A percentile compares a stretch with the other conserved stretches of the same genome.
These are phyloP conservation scores for Dunaliella primolecta DNA, from an alignment of 139 green algal genomes.

Conservation along the genomic window DNA sequence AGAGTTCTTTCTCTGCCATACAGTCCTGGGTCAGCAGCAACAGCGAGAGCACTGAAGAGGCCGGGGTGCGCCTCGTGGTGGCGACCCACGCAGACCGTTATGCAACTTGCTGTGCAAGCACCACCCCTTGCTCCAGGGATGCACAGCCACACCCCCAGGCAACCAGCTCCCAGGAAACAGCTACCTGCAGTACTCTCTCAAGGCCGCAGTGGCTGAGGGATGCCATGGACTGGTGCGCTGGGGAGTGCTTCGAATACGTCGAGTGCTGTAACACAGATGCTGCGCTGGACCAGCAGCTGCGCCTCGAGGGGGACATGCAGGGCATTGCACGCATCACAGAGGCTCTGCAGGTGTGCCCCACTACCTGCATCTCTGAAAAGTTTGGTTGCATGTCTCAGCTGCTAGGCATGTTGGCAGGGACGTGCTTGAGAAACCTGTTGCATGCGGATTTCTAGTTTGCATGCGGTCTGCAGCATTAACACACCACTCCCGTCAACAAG, in stretches of 20 bases:
- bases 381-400: too few relatives aligned
- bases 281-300: not conserved
- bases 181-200: too few relatives aligned
- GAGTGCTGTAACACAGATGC: conserved; percentile 4
- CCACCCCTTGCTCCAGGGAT: not conserved
- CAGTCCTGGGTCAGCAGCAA: not conserved
- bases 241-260: conserved; percentile 9
- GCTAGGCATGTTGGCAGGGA: too few relatives aligned
- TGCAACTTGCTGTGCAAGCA: not conserved
- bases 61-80: conserved; percentile 1
- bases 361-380: too few relatives aligned
- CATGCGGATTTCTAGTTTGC: too few relatives aligned
- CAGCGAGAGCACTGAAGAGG: not conserved
- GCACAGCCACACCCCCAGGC: not conserved
- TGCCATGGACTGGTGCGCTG: not conserved
- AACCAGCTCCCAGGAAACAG: not conserved
- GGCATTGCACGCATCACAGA: not conserved
- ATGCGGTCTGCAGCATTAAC: too few relatives aligned
- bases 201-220: not conserved
- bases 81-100: not conserved
- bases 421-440: too few relatives aligned
- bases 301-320: not conserved
- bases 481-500: too few relatives aligned
- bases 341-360: not conserved
- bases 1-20: not conserved